phyloP scores from a whole-genome alignment of 2,329 filamentous ascomycete species.

The Ophiostoma sp. region DNA sequence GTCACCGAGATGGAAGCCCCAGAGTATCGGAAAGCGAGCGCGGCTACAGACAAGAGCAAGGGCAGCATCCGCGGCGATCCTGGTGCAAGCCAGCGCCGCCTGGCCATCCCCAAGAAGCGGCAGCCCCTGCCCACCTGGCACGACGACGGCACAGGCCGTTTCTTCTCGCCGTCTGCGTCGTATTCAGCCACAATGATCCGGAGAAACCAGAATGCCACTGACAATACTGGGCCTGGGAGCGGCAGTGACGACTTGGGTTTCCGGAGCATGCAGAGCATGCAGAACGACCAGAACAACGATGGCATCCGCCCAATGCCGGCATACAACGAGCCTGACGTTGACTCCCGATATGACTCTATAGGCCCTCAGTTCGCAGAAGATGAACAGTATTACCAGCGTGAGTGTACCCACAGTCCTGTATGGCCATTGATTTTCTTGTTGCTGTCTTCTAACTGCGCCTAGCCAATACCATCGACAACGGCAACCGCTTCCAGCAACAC shows the following conservation, averaged over 20 bases:
- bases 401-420: neutral
- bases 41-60: constrained; percentile 30
- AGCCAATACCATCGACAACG: neutral
- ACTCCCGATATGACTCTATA: neutral
- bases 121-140: constrained; percentile 1
- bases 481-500: neutral
- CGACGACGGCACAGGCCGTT: constrained; percentile 22
- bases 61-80: constrained; percentile 30
- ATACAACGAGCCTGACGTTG: neutral
- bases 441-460: neutral
- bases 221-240: constrained; percentile 17
- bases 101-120: constrained; percentile 38
- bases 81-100: constrained; percentile 28
- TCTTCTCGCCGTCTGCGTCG: constrained; percentile 9
- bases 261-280: neutral
- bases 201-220: constrained; percentile 19
- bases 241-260: constrained; percentile 7
- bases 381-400: neutral
- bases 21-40: constrained; percentile 24
- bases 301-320: neutral
- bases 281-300: neutral
- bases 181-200: neutral
- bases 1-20: neutral
- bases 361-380: neutral
- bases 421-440: neutral